Conservation (phyloP, 192 early-diverging fungal genomes). For the Glomus cerebriforme region DNA sequence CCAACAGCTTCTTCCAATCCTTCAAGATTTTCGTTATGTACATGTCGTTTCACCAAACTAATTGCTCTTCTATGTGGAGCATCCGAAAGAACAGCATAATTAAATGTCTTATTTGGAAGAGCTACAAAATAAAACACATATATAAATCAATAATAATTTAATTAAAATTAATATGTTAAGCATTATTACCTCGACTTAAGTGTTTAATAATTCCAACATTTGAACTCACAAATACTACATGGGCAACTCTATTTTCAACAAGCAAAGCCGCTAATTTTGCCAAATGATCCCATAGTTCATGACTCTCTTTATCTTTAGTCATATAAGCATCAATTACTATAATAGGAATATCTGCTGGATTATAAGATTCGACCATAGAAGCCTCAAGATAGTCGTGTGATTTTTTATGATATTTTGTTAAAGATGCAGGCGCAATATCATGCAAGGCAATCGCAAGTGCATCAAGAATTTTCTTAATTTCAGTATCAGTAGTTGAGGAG, state of each 20-base stretch:
- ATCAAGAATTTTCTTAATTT: slow-evolving; percentile 86
- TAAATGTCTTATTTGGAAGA: slow-evolving; percentile 69
- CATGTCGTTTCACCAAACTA: slow-evolving; percentile 55
- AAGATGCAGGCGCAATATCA: slow-evolving; percentile 37
- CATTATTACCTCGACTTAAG: slow-evolving; percentile 64
- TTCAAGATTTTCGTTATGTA: slow-evolving; percentile 43
- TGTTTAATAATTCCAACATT: slow-evolving; percentile 68
- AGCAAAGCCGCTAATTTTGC: slow-evolving; percentile 84
- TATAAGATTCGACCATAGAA: slow-evolving; percentile 27
- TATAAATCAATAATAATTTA: neutral
- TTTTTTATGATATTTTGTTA: slow-evolving; percentile 9
- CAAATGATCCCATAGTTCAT: slow-evolving; percentile 69
- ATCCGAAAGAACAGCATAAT: slow-evolving; percentile 68
- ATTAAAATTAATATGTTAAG: neutral
- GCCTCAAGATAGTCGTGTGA: neutral
- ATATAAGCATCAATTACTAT: slow-evolving; percentile 89
- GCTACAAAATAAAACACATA: slow-evolving; percentile 39
- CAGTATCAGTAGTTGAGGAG: slow-evolving; percentile 77
- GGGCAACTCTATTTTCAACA: slow-evolving; percentile 82
- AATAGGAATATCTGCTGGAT: slow-evolving; percentile 75
- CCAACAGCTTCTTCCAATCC: slow-evolving; percentile 54
- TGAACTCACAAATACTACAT: slow-evolving; percentile 87
- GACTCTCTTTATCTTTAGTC: slow-evolving; percentile 65
- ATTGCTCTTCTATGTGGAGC: slow-evolving; percentile 66
- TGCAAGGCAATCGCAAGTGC: slow-evolving; percentile 72